Evolutionary conservation across 2,329 filamentous ascomycete species (phyloP), one percentile per base, ranked within the genome.

Genomic region (Botrytis paeoniae): DNA sequence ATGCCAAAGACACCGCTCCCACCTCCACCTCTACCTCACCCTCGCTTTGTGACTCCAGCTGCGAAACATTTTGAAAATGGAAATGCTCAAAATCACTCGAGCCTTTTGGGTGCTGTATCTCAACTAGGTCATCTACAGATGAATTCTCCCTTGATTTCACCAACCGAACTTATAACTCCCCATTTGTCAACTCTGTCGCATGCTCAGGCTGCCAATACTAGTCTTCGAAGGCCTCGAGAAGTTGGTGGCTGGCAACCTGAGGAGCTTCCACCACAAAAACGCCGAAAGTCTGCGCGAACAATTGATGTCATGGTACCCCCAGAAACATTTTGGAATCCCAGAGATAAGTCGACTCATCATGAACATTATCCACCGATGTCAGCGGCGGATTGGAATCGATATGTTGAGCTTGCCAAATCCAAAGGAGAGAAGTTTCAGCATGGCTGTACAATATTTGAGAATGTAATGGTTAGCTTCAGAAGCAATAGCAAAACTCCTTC

Each of bases 311-410:
- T 87, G 6, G 85, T 89, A 20, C 83, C 85, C 76, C 89, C 90
- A 75, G 84, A 83, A 10, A 83, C 84, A 0, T 91, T 87, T 77
- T 91, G 89, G 89, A 85, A 86, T 64, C 81, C 82, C 5, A 83
- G 84, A 62, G 85, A 90, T 76, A 83, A 82, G 72, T 82, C 79
- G 32, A 89, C 87, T 1, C 89, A 88, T 85, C 89, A 91, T 75
- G 82, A 89, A 6, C 80, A 87, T 69, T 91, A 91, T 76, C 89
- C 89, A 0, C 86, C 89, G 75, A 90, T 91, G 88, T 89, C 86
- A 0, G 85, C 88, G 72, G 82, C 88, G 10, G 88, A 91, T 74
- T 85, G 86, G 72, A 84, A 86, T 48, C 86, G 85, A 2, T 90
- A 89, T 79, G 81, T 83, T 29, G 79, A 84, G n/a, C 87, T 86